Evolutionary conservation across 768 basidiomycete species (phyloP), one percentile per base, ranked within the genome.

Genomic region (Suillus subluteus): DNA sequence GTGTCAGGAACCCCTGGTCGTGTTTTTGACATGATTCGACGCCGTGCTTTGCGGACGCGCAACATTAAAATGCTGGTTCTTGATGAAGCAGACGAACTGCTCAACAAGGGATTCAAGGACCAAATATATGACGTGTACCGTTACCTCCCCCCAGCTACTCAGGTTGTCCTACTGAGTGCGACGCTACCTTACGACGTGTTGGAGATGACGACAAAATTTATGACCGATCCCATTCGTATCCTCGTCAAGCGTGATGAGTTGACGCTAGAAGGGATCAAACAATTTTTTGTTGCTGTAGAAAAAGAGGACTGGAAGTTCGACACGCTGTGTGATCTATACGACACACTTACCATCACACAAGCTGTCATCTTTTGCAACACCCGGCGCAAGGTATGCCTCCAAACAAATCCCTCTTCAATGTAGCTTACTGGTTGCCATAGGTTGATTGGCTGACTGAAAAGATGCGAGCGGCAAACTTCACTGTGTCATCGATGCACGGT

Each of bases 271-370:
- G 92, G 92, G 11, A 96, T 96, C 82, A 96, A 96, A 73, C 95
- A 97, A 77, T 96, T 96, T 82, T 96, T 96, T 84, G 94, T 99
- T 62, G 97, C 96, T 56, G 97, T 99, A 65, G 97, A 98, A 81
- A 98, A 98, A 82, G 97, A 99, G 79, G 97, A 99, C 76, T 98
- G 96, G 96, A 99, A 99, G 77, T 96, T 98, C 75, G 96, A 98
- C 80, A 98, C 96, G 0, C 85, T 99, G 40, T 98, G 94, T 76
- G 97, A 98, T 81, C 82, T 99, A 58, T 99, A 98, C 80, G 97
- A 99, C 79, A 98, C 97, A 37, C 88, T 99, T 70, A 98, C 96
- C 63, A 98, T 99, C 78, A 98, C 96, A 8, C 97, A 98, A 85
- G 97, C 96, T 58, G 96, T 99, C 77, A 98, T 99, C 76, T 98